A percentile compares a stretch with the other conserved stretches of the same genome.
phyloP scores from a whole-genome alignment of 257 asterid species.

The Thymus mandschuricus region DNA sequence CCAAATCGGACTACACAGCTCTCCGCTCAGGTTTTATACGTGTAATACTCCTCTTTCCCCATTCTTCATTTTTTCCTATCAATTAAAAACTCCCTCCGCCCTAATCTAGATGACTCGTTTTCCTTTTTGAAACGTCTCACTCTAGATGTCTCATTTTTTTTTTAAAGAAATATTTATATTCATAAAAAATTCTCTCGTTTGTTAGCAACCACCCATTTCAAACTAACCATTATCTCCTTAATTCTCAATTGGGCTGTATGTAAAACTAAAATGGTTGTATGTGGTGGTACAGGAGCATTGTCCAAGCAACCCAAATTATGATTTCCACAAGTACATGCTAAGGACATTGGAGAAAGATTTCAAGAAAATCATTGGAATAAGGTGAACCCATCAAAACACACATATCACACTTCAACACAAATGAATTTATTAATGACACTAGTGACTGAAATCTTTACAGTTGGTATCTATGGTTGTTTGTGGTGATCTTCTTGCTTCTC shows the following conservation, averaged over 20 bases:
- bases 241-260: no score
- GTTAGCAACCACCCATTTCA: no score
- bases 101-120: no score
- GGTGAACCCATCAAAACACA: constrained; percentile 39
- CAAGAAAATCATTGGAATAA: constrained; percentile 80
- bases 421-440: not conserved
- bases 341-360: constrained; percentile 80
- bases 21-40: constrained; percentile 81
- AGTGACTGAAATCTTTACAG: constrained; percentile 47
- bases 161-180: no score
- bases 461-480: constrained; percentile 94
- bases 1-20: constrained; percentile 76
- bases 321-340: constrained; percentile 76
- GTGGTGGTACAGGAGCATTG: constrained; percentile 59
- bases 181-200: no score
- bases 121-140: no score
- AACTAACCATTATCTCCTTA: no score
- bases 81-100: no score
- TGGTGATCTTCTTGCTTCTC: constrained; percentile 71
- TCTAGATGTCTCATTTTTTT: no score
- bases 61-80: no score
- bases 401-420: not conserved
- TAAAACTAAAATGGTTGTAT: no score
- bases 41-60: constrained; percentile 35
- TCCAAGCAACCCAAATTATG: constrained; percentile 48